phyloP scores from a whole-genome alignment of 139 green algal genomes.

The Micromonas pusilla region DNA sequence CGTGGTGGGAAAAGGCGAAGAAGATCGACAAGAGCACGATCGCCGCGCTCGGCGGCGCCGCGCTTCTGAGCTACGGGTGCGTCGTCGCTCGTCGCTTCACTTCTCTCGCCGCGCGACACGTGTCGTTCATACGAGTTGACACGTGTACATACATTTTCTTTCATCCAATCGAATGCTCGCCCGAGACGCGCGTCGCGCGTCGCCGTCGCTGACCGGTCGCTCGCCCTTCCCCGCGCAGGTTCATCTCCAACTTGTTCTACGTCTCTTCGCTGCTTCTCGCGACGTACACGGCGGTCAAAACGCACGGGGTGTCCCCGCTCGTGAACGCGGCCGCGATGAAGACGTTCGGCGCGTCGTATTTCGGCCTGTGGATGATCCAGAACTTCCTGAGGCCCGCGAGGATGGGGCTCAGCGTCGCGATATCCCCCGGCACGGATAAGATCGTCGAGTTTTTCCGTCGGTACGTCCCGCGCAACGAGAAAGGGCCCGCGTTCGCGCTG shows the following conservation, averaged over 20 bases:
- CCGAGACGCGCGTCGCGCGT: too few species aligned
- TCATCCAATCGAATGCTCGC: too few species aligned
- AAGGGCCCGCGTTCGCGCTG: conserved; percentile 36
- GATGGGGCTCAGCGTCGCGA: conserved; percentile 44
- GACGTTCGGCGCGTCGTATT: conserved; percentile 51
- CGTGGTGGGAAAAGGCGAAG: conserved; percentile 8
- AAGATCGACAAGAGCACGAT: conserved; percentile 29
- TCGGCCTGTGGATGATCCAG: conserved; percentile 39
- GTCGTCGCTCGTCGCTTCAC: too few species aligned
- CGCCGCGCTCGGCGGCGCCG: conserved; percentile 18
- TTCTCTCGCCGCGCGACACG: too few species aligned
- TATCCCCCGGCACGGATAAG: conserved; percentile 52
- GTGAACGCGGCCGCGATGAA: conserved; percentile 40
- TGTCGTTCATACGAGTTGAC: too few species aligned
- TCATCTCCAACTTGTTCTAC: conserved; percentile 33
- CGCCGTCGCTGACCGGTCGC: too few species aligned
- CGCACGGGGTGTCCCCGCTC: conserved; percentile 17
- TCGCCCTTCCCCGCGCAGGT: too few species aligned
- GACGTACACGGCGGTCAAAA: conserved; percentile 13
- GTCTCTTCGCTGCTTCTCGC: conserved; percentile 25
- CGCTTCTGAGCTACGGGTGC: conserved; percentile 31
- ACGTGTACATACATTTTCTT: too few species aligned
- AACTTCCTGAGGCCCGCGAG: conserved; percentile 54
- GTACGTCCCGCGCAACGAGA: conserved; percentile 27
- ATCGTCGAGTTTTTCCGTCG: conserved; percentile 39